Evolutionary conservation across 495 filamentous ascomycete genomes (phyloP), one percentile per base, ranked within the genome.

Genomic region (Hypoxylon lenormandii): DNA sequence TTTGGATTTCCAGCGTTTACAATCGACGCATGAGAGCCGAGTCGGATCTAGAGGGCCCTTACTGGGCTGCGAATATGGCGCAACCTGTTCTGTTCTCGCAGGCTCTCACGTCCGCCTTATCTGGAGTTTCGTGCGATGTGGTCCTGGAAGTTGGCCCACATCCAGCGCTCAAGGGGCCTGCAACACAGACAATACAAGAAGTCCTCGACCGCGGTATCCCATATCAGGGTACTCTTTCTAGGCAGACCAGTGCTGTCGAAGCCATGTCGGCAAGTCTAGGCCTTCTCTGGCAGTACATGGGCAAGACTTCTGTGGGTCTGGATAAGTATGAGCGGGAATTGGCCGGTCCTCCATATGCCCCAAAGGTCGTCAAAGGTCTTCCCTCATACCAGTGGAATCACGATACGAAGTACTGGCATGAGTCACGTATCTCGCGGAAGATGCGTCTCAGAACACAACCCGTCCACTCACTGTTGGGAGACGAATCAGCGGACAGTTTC

Each of bases 91-190:
- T 80, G 0, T 88, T 88, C 55, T 69, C 70, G 0, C 70, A 85
- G 22, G 85, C 85, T 5, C 33, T 87, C 4, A 28, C 49, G 11
- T 8, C 13, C 1, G 75, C 74, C 0, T 8, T 66, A 0, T n/a
- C 23, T 0, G 16, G 47, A 6, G 42, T 55, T 0, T 56, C 15
- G 0, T 74, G 79, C 15, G 72, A 75, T 56, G n/a, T 79, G 0
- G 75, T 49, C 23, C 11, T 87, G 4, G 86, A 87, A 50, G 57
- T 87, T 51, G 86, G 84, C 0, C 83, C 84, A 0, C 86, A 87
- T 48, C 78, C 83, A 5, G 77, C 83, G 1, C 74, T 87, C 5
- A 79, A 81, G 53, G 78, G 82, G 0, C 74, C 78, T 0, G 68
- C 58, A 0, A 2, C 38, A 0, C 66, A 78, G 47, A 78, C 58